These are phyloP conservation scores for Thelephora ganbajun DNA, from an alignment of 768 basidiomycete species.

Conservation along the genomic window DNA sequence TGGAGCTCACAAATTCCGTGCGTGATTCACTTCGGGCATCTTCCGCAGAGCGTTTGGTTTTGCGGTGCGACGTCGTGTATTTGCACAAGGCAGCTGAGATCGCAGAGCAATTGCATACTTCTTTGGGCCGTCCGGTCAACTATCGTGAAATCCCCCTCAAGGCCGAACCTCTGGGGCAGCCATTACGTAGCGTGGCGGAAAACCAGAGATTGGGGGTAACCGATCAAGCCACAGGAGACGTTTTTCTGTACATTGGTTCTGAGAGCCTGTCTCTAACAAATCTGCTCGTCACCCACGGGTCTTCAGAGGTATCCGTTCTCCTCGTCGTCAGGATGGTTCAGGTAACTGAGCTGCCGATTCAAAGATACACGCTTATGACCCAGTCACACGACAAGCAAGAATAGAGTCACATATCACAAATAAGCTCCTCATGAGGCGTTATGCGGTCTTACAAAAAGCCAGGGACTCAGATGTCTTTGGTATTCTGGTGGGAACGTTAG, in stretches of 20 bases:
- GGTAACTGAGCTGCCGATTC: background rate
- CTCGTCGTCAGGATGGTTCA: background rate
- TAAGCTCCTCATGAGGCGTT: constrained; percentile 78
- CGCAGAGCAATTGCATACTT: too few relatives aligned
- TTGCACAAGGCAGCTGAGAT: constrained; percentile 46
- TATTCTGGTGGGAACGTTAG: constrained; percentile 87
- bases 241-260: constrained; percentile 48
- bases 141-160: too few relatives aligned
- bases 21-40: constrained; percentile 3
- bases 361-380: constrained; percentile 72
- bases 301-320: constrained; percentile 31
- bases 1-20: constrained; percentile 24
- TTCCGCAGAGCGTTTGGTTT: constrained; percentile 22
- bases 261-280: constrained; percentile 77
- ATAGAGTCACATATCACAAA: constrained; percentile 64
- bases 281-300: constrained; percentile 69
- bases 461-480: constrained; percentile 90
- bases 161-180: too few relatives aligned
- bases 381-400: constrained; percentile 28
- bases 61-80: constrained; percentile 72
- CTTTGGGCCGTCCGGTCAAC: too few relatives aligned
- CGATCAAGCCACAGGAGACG: constrained; percentile 1
- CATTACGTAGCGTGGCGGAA: too few relatives aligned
- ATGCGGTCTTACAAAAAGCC: constrained; percentile 75
- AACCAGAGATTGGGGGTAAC: background rate